These are phyloP conservation scores for Diplosphaera chodatii DNA, from an alignment of 139 green algal genomes.

Conservation along the genomic window DNA sequence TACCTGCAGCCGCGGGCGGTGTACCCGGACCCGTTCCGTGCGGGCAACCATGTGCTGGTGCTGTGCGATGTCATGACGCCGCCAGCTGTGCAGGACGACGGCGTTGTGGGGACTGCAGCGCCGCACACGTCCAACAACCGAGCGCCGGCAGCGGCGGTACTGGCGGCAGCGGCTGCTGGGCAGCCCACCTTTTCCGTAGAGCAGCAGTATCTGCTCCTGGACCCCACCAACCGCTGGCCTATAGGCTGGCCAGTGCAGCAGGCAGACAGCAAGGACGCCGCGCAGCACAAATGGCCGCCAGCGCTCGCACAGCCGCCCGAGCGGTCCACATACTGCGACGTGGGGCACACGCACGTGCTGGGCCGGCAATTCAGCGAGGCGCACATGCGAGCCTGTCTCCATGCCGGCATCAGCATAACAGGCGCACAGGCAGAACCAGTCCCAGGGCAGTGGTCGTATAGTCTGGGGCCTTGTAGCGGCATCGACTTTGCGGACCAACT, in stretches of 20 bases:
- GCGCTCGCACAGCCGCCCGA: neutral
- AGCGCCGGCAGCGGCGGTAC: conserved; percentile 24
- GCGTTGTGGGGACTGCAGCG: neutral
- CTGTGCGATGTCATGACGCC: conserved; percentile 63
- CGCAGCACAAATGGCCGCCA: neutral
- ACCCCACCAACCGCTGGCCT: conserved; percentile 23
- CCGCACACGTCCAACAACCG: conserved; percentile 54
- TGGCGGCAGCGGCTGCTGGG: conserved; percentile 14
- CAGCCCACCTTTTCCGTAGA: conserved; percentile 50
- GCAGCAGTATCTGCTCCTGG: conserved; percentile 68
- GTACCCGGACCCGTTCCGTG: conserved; percentile 55
- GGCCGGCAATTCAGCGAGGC: conserved; percentile 8
- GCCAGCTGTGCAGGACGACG: conserved; percentile 4
- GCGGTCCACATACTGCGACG: neutral
- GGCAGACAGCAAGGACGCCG: neutral
- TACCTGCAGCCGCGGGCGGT: conserved; percentile 56
- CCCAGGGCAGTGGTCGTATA: conserved; percentile 38
- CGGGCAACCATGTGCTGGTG: conserved; percentile 63
- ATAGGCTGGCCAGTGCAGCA: neutral
- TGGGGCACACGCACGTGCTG: neutral
- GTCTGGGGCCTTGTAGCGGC: conserved; percentile 57
- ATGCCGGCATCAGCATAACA: conserved; percentile 47
- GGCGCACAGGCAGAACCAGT: conserved; percentile 2
- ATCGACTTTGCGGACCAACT: conserved; percentile 67
- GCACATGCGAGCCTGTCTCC: conserved; percentile 55